phyloP scores from a whole-genome alignment of 2,329 filamentous ascomycete species.

The Ascosphaera aggregata region DNA sequence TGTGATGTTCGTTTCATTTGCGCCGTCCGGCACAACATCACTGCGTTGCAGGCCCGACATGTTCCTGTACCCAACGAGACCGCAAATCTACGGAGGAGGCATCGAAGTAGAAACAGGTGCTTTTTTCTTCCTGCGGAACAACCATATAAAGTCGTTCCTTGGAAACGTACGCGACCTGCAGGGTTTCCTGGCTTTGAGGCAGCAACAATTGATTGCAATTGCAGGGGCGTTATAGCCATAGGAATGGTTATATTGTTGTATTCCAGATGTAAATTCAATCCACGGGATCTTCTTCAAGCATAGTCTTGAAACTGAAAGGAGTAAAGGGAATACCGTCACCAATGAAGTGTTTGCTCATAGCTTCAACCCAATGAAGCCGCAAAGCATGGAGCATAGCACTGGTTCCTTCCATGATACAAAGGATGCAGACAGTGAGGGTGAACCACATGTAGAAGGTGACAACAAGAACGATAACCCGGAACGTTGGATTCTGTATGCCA shows the following conservation, averaged over 20 bases:
- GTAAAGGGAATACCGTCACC: slow-evolving; percentile 71
- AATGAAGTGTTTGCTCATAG: slow-evolving; percentile 93
- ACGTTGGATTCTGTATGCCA: slow-evolving; percentile 31
- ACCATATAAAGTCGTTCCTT: too few relatives aligned
- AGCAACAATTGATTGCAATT: too few relatives aligned
- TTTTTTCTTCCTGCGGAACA: too few relatives aligned
- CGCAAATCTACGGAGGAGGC: too few relatives aligned
- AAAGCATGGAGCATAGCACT: slow-evolving; percentile 88
- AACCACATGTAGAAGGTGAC: slow-evolving; percentile 79
- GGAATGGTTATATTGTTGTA: not conserved
- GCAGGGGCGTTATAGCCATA: too few relatives aligned
- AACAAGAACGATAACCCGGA: slow-evolving; percentile 61
- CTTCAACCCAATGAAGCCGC: slow-evolving; percentile 87
- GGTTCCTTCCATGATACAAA: slow-evolving; percentile 90
- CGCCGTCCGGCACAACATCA: too few relatives aligned
- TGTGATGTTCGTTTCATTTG: too few relatives aligned
- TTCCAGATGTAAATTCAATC: slow-evolving; percentile 11
- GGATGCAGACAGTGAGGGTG: slow-evolving; percentile 50
- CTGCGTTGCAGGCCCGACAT: too few relatives aligned
- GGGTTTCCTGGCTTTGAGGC: too few relatives aligned
- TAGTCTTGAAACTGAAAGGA: slow-evolving; percentile 66
- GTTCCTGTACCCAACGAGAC: too few relatives aligned
- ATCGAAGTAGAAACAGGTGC: too few relatives aligned
- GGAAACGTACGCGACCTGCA: too few relatives aligned
- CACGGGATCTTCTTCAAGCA: slow-evolving; percentile 56